phyloP scores from a whole-genome alignment of 805 yeast genomes.

The Barnettozyma populi region DNA sequence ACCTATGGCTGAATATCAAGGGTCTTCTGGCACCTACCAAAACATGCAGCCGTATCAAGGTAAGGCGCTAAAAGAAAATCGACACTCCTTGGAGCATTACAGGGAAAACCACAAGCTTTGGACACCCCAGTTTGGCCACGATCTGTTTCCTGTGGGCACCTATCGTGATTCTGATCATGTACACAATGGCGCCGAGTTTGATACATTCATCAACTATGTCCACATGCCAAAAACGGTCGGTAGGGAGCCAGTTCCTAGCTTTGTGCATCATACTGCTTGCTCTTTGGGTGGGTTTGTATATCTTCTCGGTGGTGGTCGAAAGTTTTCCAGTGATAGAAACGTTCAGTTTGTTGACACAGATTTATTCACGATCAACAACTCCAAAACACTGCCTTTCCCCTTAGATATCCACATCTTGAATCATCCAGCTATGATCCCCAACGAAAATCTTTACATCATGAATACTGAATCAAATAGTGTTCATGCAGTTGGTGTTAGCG shows the following conservation, averaged over 20 bases:
- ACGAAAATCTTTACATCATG: conserved; percentile 31
- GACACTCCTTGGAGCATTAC: neutral
- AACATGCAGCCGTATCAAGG: neutral
- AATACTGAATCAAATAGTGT: conserved; percentile 37
- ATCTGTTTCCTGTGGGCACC: neutral
- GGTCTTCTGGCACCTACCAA: neutral
- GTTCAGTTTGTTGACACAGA: conserved; percentile 28
- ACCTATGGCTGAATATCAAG: neutral
- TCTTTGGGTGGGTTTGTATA: conserved; percentile 34
- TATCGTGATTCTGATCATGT: conserved; percentile 1
- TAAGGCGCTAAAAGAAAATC: neutral
- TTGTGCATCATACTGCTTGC: conserved; percentile 40
- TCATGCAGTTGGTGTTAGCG: conserved; percentile 28
- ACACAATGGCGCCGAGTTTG: conserved; percentile 3
- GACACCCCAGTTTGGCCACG: conserved; percentile 6
- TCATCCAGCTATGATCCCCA: conserved; percentile 38
- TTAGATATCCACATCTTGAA: conserved; percentile 35
- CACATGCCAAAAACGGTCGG: conserved; percentile 34
- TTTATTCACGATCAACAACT: conserved; percentile 30
- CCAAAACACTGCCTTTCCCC: conserved; percentile 41
- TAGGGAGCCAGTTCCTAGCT: conserved; percentile 34
- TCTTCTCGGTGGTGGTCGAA: conserved; percentile 40
- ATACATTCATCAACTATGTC: conserved; percentile 18
- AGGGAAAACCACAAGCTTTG: conserved; percentile 9
- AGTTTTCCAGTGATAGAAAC: conserved; percentile 18